These are phyloP conservation scores for Sapria himalayana DNA, from an alignment of 345 rosid species.

Conservation along the genomic window DNA sequence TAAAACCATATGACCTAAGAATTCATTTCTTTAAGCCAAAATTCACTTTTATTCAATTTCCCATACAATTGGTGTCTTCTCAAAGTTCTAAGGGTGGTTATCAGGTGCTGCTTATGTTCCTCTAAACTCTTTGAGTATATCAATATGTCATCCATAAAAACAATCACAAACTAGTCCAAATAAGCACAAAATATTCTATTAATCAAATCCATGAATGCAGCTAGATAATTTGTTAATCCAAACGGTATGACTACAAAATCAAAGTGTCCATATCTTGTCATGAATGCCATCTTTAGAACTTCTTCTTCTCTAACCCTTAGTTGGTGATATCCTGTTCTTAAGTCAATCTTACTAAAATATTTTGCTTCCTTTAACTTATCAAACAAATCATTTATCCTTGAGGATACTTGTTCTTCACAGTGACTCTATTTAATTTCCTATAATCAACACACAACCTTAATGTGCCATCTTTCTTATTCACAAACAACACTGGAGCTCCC, in stretches of 20 bases:
- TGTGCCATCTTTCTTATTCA: not conserved
- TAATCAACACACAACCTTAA: not conserved
- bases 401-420: not conserved
- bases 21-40: not conserved
- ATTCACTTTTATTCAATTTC: not conserved
- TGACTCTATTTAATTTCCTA: not conserved
- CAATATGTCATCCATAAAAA: not conserved
- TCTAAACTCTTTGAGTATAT: not conserved
- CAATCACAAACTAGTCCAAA: not conserved
- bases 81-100: not conserved
- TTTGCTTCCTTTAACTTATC: not conserved
- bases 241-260: not conserved
- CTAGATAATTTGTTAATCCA: not conserved
- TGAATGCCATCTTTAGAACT: not conserved
- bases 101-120: not conserved
- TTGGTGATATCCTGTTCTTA: slow-evolving; percentile 1
- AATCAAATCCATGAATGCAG: not conserved
- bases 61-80: not conserved
- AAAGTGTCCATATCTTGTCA: not conserved
- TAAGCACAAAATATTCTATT: not conserved
- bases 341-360: not conserved
- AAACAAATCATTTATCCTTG: not conserved
- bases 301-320: not conserved
- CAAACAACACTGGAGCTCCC: no score
- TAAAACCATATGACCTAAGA: no score